Conservation (phyloP, 495 filamentous ascomycete species). For the Cudoniella acicularis region DNA sequence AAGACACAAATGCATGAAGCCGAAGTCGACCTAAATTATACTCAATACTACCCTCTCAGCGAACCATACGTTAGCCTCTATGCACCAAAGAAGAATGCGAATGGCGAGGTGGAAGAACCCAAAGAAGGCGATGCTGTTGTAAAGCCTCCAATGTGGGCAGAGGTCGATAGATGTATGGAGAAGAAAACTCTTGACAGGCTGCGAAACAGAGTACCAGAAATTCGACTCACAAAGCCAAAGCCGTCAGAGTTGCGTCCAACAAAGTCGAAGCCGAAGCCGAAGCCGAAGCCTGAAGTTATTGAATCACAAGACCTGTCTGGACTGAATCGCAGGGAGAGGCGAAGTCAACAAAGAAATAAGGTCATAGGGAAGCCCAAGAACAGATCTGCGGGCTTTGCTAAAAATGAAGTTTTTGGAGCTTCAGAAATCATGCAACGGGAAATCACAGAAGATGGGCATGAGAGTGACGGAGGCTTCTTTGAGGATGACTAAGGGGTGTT, state of each 20-base stretch:
- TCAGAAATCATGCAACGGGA: background rate
- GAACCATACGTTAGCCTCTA: constrained; percentile 81
- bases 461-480: constrained; percentile 28
- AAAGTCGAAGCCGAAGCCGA: too few relatives aligned
- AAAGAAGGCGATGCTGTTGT: constrained; percentile 6
- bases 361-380: constrained; percentile 12
- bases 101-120: constrained; percentile 24
- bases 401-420: constrained; percentile 21
- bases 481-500: too few relatives aligned
- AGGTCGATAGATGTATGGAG: constrained; percentile 65
- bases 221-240: background rate
- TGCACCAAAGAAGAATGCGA: constrained; percentile 40
- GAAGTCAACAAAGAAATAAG: constrained; percentile 6
- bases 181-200: constrained; percentile 55
- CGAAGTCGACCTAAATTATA: constrained; percentile 82
- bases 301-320: constrained; percentile 16
- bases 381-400: constrained; percentile 20
- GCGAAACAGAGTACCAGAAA: constrained; percentile 42
- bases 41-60: constrained; percentile 73
- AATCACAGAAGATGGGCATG: constrained; percentile 7
- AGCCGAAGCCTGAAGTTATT: constrained; percentile 3
- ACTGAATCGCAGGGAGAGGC: constrained; percentile 21
- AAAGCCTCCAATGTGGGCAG: constrained; percentile 57
- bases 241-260: constrained; percentile 4
- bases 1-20: constrained; percentile 60